Evolutionary conservation across 495 filamentous ascomycete genomes (phyloP).

Genomic region (Lophium mytilinum): DNA sequence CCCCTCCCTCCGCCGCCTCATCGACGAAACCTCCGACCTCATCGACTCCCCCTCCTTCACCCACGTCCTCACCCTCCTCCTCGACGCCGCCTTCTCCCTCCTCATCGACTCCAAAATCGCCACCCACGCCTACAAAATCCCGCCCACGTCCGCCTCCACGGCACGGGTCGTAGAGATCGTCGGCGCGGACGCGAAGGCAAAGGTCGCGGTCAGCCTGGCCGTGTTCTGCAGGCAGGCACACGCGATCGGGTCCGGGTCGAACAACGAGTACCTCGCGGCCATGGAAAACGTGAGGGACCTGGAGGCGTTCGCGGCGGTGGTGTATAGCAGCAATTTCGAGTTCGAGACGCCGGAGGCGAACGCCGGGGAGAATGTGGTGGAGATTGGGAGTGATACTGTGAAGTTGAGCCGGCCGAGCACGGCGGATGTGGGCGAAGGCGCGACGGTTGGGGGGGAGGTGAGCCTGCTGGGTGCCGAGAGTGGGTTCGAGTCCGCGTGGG

Average conservation of each 20-base stretch:
- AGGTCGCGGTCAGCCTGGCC: conserved; percentile 81
- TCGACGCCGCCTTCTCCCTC: conserved; percentile 77
- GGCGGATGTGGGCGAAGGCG: conserved; percentile 30
- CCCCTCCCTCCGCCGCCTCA: conserved; percentile 66
- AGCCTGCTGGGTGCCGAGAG: conserved; percentile 36
- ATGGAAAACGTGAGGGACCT: conserved; percentile 72
- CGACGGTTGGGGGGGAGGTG: neutral
- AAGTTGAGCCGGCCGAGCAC: conserved; percentile 13
- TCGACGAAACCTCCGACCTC: conserved; percentile 92
- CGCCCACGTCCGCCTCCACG: conserved; percentile 35
- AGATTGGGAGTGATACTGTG: conserved; percentile 22
- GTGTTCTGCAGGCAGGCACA: conserved; percentile 84
- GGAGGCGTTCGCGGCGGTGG: conserved; percentile 89
- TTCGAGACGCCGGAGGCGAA: conserved; percentile 44
- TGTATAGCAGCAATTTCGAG: conserved; percentile 90
- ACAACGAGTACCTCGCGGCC: conserved; percentile 78
- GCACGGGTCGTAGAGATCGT: conserved; percentile 37
- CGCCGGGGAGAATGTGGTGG: conserved; percentile 13
- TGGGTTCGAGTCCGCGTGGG: conserved; percentile 60
- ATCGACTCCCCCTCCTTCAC: conserved; percentile 88
- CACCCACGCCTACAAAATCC: conserved; percentile 64
- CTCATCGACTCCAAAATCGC: conserved; percentile 73
- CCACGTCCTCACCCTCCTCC: conserved; percentile 71
- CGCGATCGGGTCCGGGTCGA: conserved; percentile 72
- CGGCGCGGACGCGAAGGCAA: conserved; percentile 47